phyloP scores from a whole-genome alignment of 2,329 filamentous ascomycete genomes.

The Xylariaceae sp. region DNA sequence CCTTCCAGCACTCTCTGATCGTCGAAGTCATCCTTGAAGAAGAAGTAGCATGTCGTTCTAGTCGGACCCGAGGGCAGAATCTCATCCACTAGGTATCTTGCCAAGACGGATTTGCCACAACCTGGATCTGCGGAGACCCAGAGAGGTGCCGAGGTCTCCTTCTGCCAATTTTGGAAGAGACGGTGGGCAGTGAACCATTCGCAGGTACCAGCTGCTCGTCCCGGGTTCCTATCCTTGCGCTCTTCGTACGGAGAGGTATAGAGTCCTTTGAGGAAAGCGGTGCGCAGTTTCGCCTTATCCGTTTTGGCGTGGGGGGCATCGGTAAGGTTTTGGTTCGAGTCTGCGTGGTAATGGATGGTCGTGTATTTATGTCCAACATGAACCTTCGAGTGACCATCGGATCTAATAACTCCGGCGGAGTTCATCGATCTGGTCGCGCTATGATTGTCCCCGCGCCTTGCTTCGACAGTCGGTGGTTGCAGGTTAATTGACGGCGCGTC shows the following conservation, averaged over 20 bases:
- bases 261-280: constrained; percentile 4
- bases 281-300: constrained; percentile 1
- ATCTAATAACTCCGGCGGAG: constrained; percentile 3
- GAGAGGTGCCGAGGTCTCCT: constrained; percentile 8
- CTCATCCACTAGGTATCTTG: constrained; percentile 34
- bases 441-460: neutral
- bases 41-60: constrained; percentile 38
- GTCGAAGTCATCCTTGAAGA: too few relatives aligned
- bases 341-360: constrained; percentile 4
- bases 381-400: constrained; percentile 4
- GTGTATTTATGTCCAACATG: constrained; percentile 3
- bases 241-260: constrained; percentile 10
- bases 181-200: constrained; percentile 16
- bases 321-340: constrained; percentile 1
- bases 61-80: constrained; percentile 17
- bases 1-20: constrained; percentile 1
- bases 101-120: constrained; percentile 42
- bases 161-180: constrained; percentile 11
- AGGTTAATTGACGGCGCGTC: too few relatives aligned
- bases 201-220: constrained; percentile 13
- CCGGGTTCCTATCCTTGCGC: constrained; percentile 18
- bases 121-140: constrained; percentile 34
- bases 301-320: constrained; percentile 2
- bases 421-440: neutral
- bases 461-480: too few relatives aligned